Base-by-base conservation (phyloP, 1,139 yeast genomes). In the Nakaseomyces kungkrabaensis region DNA sequence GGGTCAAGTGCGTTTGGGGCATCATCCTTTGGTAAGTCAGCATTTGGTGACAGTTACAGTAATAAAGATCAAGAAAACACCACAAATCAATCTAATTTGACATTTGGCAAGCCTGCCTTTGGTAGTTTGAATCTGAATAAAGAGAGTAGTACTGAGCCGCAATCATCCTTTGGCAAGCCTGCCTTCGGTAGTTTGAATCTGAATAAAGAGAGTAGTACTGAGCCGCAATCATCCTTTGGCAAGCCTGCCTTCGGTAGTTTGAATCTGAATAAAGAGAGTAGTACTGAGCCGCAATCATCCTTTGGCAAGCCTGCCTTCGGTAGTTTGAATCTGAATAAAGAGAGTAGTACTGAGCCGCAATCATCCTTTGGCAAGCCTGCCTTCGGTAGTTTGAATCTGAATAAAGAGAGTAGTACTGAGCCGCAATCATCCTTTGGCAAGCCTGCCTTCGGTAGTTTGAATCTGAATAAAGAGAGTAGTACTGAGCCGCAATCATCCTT, bases 1-100 rank as follows among this genome's bases (percentile, higher is more conserved):
- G 38, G 38, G 45, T 54, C 8, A 51, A 52, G 43, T 59, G 53
- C 57, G 5, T 52, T 56, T 48, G 55, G 54, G 24, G 45, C 25
- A 38, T 50, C 51, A 38, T 48, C 42, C 2, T 53, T 52, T 46
- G 55, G 56, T 13, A 43, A 52, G 34, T 31, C 60, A 29, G 48
- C 56, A 11, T 54, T 51, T 51, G 51, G 51, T 10, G 24, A 10
- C 29, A 44, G 51, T 7, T 13, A 10, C 29, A 44, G 22, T 9
- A 41, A 33, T 9, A 9, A 25, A n/a, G 34, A 38, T 11, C 8
- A 38, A 25, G 5, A 29, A 5, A 42, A 43, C 22, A 10, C 5
- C 25, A 32, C 47, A 10, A 11, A 34, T 1, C 31, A 29, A 29
- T 6, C 9, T 7, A 29, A 29, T 9, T 29, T 9, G 2, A 9